phyloP scores from a whole-genome alignment of 176 grass and related monocot genomes.

The Hyparrhenia diplandra region DNA sequence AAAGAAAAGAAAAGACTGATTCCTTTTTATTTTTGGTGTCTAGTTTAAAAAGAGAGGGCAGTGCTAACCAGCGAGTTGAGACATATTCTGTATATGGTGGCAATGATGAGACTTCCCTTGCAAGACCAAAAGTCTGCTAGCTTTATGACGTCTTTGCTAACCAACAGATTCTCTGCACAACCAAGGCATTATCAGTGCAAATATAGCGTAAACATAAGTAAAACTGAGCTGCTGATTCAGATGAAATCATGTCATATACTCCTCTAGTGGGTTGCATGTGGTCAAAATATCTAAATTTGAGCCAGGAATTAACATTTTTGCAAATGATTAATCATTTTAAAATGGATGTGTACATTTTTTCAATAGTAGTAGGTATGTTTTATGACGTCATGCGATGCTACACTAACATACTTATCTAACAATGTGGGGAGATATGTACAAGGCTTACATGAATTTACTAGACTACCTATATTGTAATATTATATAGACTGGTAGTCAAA shows the following conservation, averaged over 20 bases:
- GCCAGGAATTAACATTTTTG: background rate
- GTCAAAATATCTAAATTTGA: background rate
- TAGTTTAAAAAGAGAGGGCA: background rate
- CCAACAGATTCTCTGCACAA: slow-evolving; percentile 82
- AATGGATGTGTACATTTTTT: background rate
- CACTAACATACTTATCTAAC: background rate
- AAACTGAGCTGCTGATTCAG: background rate
- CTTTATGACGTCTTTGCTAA: slow-evolving; percentile 89
- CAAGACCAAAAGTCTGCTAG: slow-evolving; percentile 98
- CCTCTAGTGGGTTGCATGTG: background rate
- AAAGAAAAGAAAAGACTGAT: slow-evolving; percentile 7
- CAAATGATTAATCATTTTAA: background rate
- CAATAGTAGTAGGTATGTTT: background rate
- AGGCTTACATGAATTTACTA: background rate
- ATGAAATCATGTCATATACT: background rate
- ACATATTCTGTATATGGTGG: slow-evolving; percentile 99
- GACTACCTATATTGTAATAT: background rate
- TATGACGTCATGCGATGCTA: background rate
- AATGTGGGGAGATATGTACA: background rate
- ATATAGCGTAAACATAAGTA: background rate
- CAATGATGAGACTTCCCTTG: slow-evolving; percentile 77
- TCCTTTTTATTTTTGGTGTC: background rate
- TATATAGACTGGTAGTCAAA: background rate
- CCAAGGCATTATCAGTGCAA: slow-evolving; percentile 11
- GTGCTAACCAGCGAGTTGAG: slow-evolving; percentile 80